Percentiles rank a stretch among this genome's conserved stretches.
Evolutionary conservation across 768 basidiomycete genomes (phyloP).

Genomic region (Boletus sp.): DNA sequence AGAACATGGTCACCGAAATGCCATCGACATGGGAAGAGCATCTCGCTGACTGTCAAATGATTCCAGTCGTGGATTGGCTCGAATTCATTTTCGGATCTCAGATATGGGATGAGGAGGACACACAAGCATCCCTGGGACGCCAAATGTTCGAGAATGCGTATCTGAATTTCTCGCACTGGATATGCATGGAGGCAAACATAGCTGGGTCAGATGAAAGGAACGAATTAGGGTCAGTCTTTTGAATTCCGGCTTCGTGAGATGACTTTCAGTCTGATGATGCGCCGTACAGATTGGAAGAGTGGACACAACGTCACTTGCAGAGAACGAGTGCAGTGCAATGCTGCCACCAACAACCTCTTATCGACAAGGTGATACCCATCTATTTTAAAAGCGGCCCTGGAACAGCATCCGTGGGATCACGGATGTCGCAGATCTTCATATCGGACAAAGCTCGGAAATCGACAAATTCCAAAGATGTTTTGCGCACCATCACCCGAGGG

Average conservation of each 20-base stretch:
- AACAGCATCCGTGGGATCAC: too few relatives aligned
- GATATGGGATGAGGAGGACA: background rate
- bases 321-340: slow-evolving; percentile 19
- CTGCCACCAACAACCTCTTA: slow-evolving; percentile 3
- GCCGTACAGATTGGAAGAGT: too few relatives aligned
- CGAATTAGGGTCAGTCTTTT: background rate
- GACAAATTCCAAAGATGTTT: too few relatives aligned
- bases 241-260: background rate
- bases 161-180: slow-evolving; percentile 14
- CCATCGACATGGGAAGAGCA: slow-evolving; percentile 4
- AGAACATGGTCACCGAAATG: background rate
- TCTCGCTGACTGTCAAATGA: background rate
- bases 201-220: too few relatives aligned
- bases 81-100: slow-evolving; percentile 3
- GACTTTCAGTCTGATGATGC: too few relatives aligned
- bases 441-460: too few relatives aligned
- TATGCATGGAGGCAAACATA: slow-evolving; percentile 7
- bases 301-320: slow-evolving; percentile 13
- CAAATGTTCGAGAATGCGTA: slow-evolving; percentile 5
- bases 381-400: too few relatives aligned
- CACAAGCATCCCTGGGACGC: background rate
- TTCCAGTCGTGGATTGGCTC: slow-evolving; percentile 11
- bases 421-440: too few relatives aligned
- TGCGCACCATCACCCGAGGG: too few relatives aligned
- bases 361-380: slow-evolving; percentile 16